Percentiles rank a stretch among this genome's conserved stretches.
phyloP scores from a whole-genome alignment of 129 eudicot species.

The Arctium lappa region DNA sequence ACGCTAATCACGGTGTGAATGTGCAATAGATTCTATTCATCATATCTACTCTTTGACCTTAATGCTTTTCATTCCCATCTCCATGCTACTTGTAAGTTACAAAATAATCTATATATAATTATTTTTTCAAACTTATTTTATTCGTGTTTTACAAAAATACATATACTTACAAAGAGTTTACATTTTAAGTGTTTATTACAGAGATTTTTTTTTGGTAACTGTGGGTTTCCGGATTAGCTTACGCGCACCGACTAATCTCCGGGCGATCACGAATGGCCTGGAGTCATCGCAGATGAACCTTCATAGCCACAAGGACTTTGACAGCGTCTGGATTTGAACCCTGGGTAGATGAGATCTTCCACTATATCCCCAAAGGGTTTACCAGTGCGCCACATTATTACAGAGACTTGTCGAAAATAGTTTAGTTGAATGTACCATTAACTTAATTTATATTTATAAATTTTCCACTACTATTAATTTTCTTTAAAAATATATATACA shows the following conservation, averaged over 20 bases:
- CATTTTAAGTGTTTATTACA: not conserved
- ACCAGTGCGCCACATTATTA: no score
- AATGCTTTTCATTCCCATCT: not conserved
- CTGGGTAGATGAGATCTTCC: no score
- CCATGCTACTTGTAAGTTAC: not conserved
- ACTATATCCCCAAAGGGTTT: no score
- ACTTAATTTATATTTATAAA: not conserved
- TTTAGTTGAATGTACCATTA: not conserved
- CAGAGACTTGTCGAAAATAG: not conserved
- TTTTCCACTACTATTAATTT: not conserved
- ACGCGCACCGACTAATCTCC: no score
- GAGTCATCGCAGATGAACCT: no score
- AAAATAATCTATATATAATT: not conserved
- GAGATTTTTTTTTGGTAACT: no score
- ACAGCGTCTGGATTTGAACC: no score
- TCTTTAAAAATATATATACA: not conserved
- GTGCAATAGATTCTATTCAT: not conserved
- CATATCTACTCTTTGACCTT: not conserved
- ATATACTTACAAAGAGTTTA: not conserved
- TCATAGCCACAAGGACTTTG: no score
- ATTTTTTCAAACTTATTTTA: not conserved
- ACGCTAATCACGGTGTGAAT: not conserved
- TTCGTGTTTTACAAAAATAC: not conserved
- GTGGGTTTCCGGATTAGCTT: no score
- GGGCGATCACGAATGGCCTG: no score